Base-by-base conservation (phyloP, 1,284 basidiomycete genomes). In the Cryptococcus amylolentus region DNA sequence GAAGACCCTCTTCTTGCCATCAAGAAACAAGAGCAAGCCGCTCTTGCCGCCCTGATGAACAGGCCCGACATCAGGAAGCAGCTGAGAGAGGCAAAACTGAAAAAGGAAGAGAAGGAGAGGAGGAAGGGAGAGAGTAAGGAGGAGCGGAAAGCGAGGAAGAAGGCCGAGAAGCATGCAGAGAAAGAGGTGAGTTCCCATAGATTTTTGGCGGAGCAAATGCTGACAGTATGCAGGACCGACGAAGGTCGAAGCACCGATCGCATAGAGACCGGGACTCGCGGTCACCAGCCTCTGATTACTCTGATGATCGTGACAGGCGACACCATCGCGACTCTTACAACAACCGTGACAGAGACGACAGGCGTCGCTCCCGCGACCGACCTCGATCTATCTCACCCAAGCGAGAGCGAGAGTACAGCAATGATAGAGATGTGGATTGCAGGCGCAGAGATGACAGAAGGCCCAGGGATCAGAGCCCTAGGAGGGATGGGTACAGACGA, bases 1-100 rank as follows among this genome's bases (percentile, higher is more conserved):
- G 94, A 98, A 75, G 95, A 99, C 70, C 95, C 95, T 2, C 76
- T 98, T 26, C 82, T 98, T 26, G 91, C 91, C 13, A 98, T 98
- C 80, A 98, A 98, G 78, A 88, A 92, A 74, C 94, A 98, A 71
- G 95, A 99, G 77, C 92, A 97, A 73, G 88, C 89, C 7, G 89
- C 92, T 7, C 89, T 93, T 64, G 86, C 96, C 65, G 86, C 91
- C 4, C 81, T 98, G 52, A 84, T 94, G 80, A 87, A 88, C 55
- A 94, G 97, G 67, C 96, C 96, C 14, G 84, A 93, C 20, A 88
- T 92, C 38, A 78, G 97, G 47, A 84, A 86, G 56, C 87, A 89
- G 78, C 81, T 91, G 51, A 88, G 87, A 70, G 82, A 84, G 4
- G 86, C 87, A 75, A 87, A 89, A 71, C 84, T 86, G 60, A 73